Evolutionary conservation across 2,329 filamentous ascomycete species (phyloP), one percentile per base, ranked within the genome.

Genomic region (Microascus cirrosus): DNA sequence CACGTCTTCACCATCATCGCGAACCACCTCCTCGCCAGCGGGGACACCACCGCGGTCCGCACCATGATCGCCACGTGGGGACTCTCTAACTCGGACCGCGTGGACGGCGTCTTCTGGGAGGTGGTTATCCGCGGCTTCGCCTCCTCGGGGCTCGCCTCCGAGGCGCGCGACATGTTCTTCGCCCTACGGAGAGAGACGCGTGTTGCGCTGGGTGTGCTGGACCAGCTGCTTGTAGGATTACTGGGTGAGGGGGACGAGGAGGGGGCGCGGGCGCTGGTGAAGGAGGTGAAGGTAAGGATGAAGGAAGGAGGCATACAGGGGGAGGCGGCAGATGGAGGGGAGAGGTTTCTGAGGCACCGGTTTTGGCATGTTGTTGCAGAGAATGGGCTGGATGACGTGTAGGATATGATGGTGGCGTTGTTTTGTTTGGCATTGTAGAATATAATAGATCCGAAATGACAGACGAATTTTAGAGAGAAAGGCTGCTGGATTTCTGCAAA

Each of bases 1-100:
- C 80, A 90, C 63, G 87, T 90, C 65, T 88, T 88, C 73, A 92
- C 88, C 25, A 87, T 86, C 65, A 78, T 94, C 22, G 74, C 88
- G 53, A 80, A 85, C 53, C 77, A 87, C 66, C 86, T 85, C 66
- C 86, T 92, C n/a, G 66, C 65, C 74, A 10, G 77, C 76, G 55
- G 83, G 85, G 77, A 87, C 62, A 71, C 88, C 34, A 69, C 71
- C 1, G 79, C 81, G 15, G 77, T 89, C n/a, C 77, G 82, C 42
- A 67, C 69, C 0, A 73, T 92, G 3, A 81, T 90, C 22, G 71
- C 74, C 24, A 80, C 87, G 65, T 74, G 77, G 59, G 70, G 81
- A 25, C 71, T 80, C 61, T 67, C 70, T 54, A 56, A 60, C 6
- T 62, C 69, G 15, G 63, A 65, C 58, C 53, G 55, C 28, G 56